A percentile compares a stretch with the other conserved stretches of the same genome.
Conservation (phyloP, 148 eudicot species). For the Limonium bicolor region DNA sequence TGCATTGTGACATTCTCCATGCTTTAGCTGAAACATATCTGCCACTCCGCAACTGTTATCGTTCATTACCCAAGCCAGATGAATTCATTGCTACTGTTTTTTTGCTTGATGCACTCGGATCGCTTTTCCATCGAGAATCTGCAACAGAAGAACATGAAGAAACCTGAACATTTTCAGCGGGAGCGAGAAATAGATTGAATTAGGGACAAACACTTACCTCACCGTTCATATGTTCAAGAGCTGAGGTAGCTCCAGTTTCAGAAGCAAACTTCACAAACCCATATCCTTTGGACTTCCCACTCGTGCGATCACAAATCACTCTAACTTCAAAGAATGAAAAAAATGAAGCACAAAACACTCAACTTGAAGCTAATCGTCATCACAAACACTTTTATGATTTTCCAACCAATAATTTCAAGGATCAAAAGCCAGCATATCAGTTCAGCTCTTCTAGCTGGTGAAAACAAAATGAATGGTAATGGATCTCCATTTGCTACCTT, state of each 20-base stretch:
- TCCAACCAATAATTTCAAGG: neutral
- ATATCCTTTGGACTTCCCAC: slow-evolving; percentile 55
- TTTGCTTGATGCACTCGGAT: slow-evolving; percentile 39
- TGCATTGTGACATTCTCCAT: too few species aligned
- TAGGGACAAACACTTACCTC: slow-evolving; percentile 20
- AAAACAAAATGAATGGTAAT: neutral
- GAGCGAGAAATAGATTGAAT: neutral
- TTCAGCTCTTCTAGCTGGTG: too few species aligned
- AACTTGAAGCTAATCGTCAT: neutral
- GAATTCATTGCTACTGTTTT: slow-evolving; percentile 24
- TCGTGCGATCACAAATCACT: slow-evolving; percentile 57
- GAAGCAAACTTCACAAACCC: slow-evolving; percentile 55
- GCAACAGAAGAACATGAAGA: slow-evolving; percentile 1
- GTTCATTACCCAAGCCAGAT: too few species aligned
- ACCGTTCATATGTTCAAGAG: slow-evolving; percentile 43
- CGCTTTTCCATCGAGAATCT: slow-evolving; percentile 46
- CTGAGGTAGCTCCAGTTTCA: slow-evolving; percentile 39
- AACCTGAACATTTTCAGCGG: neutral
- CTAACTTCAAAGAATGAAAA: slow-evolving; percentile 14
- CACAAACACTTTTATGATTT: neutral
- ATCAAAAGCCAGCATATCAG: too few species aligned
- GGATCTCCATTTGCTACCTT: slow-evolving; percentile 36
- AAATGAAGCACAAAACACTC: neutral
- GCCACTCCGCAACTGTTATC: too few species aligned
- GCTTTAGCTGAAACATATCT: too few species aligned